Base-by-base conservation (phyloP, 352 stramenopile species). In the Globisporangium barbulae region DNA sequence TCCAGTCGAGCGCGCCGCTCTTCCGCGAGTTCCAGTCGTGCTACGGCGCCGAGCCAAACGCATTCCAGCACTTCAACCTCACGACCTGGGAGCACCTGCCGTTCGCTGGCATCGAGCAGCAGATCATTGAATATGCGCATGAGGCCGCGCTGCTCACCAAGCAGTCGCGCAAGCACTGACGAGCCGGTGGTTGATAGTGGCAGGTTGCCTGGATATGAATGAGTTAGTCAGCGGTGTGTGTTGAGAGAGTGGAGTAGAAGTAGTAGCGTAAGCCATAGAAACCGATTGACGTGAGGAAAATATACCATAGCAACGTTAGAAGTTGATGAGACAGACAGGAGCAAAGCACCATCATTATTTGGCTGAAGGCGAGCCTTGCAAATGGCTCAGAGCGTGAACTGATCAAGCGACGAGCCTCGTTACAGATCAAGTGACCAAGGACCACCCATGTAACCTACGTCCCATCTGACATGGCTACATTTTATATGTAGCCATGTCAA, bases 21-120 rank as follows among this genome's bases (percentile, higher is more conserved):
- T 83, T 83, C 49, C 74, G 75, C 41, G 75, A 83, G 50, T 83
- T 85, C 52, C 70, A 78, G 59, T 73, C 72, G 42, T 85, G 77
- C 64, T 83, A 83, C 59, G 75, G 75, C 39, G 78, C 75, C 48
- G 70, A 83, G 41, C n/a, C 61, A 5, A 64, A 68, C n/a, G 60
- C 68, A 22, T 65, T 72, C 19, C 53, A 28, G 53, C 74, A 79
- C 54, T 86, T 74, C 54, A 82, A 84, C 61, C 50, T 84, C 49
- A 79, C 74, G 47, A 59, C 60, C 33, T 79, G 79, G 61, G 50
- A 71, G 37, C 63, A 79, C 30, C 30, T 76, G 53, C 74, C 70
- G 1, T 83, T 86, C 50, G 72, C 68, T 17, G 74, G 68, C n/a
- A 68, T 86, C 4, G 78, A 88, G 63, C 64, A 82, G 44, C 42